Evolutionary conservation across 352 stramenopile species (phyloP).

Genomic region (Globisporangium takayamanum): DNA sequence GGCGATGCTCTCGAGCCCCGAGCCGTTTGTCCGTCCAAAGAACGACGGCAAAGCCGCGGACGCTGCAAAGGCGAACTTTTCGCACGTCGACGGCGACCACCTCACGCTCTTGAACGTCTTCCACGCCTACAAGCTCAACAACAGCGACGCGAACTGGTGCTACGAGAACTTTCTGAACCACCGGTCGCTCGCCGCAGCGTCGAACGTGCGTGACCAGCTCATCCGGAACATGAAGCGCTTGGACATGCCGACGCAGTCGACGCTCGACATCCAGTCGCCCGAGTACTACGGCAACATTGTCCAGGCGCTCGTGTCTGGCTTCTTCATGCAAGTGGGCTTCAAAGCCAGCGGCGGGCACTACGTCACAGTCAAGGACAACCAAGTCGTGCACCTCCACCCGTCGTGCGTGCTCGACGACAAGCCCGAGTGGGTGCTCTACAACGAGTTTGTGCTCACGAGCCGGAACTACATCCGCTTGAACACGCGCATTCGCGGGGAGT

Average conservation of each 20-base stretch:
- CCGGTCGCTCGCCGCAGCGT: conserved; percentile 90
- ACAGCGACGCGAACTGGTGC: conserved; percentile 92
- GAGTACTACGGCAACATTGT: conserved; percentile 93
- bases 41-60: conserved; percentile 95
- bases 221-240: conserved; percentile 96
- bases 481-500: conserved; percentile 91
- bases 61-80: conserved; percentile 95
- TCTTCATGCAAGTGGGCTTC: conserved; percentile 98
- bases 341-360: conserved; percentile 89
- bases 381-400: conserved; percentile 96
- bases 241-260: conserved; percentile 64
- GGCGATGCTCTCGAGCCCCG: conserved; percentile 93
- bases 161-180: conserved; percentile 98
- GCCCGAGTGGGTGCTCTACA: conserved; percentile 97
- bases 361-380: conserved; percentile 99
- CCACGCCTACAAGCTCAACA: conserved; percentile 95
- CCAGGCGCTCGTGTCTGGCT: conserved; percentile 91
- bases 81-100: conserved; percentile 95
- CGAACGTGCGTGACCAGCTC: conserved; percentile 95
- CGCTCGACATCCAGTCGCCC: conserved; percentile 66
- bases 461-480: conserved; percentile 99
- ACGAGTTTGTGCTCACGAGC: conserved; percentile 98
- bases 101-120: conserved; percentile 98
- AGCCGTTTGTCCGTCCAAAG: conserved; percentile 94
- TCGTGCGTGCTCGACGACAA: conserved; percentile 95